Percentiles rank a stretch among this genome's conserved stretches.
Conservation (phyloP, 2,329 filamentous ascomycete genomes). For the Fusarium illudens region DNA sequence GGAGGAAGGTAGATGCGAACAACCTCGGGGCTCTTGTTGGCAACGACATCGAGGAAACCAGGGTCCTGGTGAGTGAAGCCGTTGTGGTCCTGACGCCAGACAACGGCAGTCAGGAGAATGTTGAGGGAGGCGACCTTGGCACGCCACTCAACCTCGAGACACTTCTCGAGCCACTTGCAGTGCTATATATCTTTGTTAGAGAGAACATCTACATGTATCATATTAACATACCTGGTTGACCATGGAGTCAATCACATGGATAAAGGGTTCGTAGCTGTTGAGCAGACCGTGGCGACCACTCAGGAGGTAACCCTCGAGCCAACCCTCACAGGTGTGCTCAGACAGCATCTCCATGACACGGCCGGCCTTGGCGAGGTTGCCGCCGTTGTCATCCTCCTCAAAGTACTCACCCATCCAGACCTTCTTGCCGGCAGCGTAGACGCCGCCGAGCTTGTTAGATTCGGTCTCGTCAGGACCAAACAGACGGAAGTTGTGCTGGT, state of each 20-base stretch:
- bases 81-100: slow-evolving; percentile 86
- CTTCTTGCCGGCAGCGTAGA: slow-evolving; percentile 80
- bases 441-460: slow-evolving; percentile 77
- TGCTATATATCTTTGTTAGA: slow-evolving; percentile 57
- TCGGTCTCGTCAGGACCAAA: slow-evolving; percentile 85
- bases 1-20: slow-evolving; percentile 84
- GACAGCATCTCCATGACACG: slow-evolving; percentile 87
- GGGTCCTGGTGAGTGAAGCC: slow-evolving; percentile 85
- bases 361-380: slow-evolving; percentile 73
- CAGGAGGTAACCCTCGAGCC: slow-evolving; percentile 81
- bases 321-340: slow-evolving; percentile 81
- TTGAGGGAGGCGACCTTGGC: slow-evolving; percentile 78
- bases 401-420: slow-evolving; percentile 84
- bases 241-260: slow-evolving; percentile 86
- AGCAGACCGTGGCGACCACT: slow-evolving; percentile 79
- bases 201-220: neutral
- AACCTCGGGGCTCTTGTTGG: slow-evolving; percentile 82
- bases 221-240: slow-evolving; percentile 70
- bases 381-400: slow-evolving; percentile 77
- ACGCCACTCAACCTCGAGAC: slow-evolving; percentile 80
- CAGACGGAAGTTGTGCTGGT: slow-evolving; percentile 74
- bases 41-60: slow-evolving; percentile 80
- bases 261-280: slow-evolving; percentile 85
- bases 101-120: slow-evolving; percentile 79
- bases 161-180: slow-evolving; percentile 87